A percentile compares a stretch with the other conserved stretches of the same genome.
phyloP scores from a whole-genome alignment of 129 eudicot genomes.

The Silybum marianum region DNA sequence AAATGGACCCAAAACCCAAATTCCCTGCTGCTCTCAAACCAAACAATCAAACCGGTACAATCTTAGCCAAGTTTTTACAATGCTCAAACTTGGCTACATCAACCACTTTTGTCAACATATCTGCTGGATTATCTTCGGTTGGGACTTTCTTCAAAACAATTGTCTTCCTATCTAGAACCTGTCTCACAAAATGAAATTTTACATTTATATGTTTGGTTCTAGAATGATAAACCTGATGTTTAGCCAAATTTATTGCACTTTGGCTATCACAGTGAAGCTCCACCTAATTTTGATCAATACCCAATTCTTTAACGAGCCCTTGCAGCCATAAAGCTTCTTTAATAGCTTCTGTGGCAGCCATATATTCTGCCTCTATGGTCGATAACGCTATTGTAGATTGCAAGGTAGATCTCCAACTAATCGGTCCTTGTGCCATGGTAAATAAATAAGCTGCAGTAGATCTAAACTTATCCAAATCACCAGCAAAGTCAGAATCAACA shows the following conservation, averaged over 20 bases:
- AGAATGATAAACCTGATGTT: too few relatives aligned
- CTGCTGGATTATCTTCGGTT: background rate
- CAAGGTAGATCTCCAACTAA: background rate
- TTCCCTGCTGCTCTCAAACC: background rate
- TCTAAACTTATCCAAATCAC: too few relatives aligned
- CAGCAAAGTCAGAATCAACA: too few relatives aligned
- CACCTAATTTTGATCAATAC: too few relatives aligned
- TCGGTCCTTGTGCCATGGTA: background rate
- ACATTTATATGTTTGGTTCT: too few relatives aligned
- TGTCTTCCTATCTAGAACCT: too few relatives aligned
- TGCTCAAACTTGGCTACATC: background rate
- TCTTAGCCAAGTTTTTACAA: background rate
- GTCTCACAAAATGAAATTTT: too few relatives aligned
- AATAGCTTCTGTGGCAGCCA: too few relatives aligned
- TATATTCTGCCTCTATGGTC: background rate
- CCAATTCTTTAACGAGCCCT: too few relatives aligned
- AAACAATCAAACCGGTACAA: background rate
- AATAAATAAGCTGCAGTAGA: background rate
- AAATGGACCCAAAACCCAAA: background rate
- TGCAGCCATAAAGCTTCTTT: too few relatives aligned
- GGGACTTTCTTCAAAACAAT: background rate
- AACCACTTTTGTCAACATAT: constrained; percentile 7
- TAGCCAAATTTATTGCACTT: too few relatives aligned
- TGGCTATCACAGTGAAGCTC: too few relatives aligned
- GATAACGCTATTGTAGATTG: background rate